Base-by-base conservation (phyloP, 176 grass and related monocot genomes). In the Avena eriantha region DNA sequence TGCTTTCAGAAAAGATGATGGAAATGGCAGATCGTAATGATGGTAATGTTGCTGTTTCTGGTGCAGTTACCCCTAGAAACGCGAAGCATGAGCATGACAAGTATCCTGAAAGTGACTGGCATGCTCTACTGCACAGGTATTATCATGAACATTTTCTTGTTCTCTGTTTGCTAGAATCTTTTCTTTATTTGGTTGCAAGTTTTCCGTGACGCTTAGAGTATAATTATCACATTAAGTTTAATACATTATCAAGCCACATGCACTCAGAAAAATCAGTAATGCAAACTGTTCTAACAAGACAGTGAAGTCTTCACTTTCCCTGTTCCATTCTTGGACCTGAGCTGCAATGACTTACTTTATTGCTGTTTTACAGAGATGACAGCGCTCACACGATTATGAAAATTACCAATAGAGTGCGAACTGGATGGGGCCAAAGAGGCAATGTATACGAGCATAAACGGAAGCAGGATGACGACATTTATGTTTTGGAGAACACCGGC, bases 351-450 rank as follows among this genome's bases (percentile, higher is more conserved):
- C 8, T 78, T 29, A 89, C 45, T 85, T 45, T 17, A 67, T 55
- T 86, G 21, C 90, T 92, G 16, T 85, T 82, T 36, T 64, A 50
- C 92, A 98, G 96, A 89, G 96, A 98, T 92, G 96, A 94, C 80
- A 95, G 93, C 57, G 91, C 90, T 86, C 82, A 54, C 13, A 91
- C 87, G 4, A 79, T 91, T 89, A 69, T 94, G 80, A 98, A 96
- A 90, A 86, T 98, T 88, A 86, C 95, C 53, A 98, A 91, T 90
- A 90, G 96, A 88, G 96, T 98, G 41, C 87, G 84, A 66, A 91
- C 85, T 21, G 90, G 95, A 83, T 97, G 95, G 95, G 95, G 95
- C 84, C 95, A 97, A 89, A 92, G 95, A 61, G 82, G 90, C 81
- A 97, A 88, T 39, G 35, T 88, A 46, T 81, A 69, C 39, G 89